Percentiles rank a stretch among this genome's conserved stretches.
These are phyloP conservation scores for Lecanicillium sp. DNA, from an alignment of 2,329 filamentous ascomycete species.

Conservation along the genomic window DNA sequence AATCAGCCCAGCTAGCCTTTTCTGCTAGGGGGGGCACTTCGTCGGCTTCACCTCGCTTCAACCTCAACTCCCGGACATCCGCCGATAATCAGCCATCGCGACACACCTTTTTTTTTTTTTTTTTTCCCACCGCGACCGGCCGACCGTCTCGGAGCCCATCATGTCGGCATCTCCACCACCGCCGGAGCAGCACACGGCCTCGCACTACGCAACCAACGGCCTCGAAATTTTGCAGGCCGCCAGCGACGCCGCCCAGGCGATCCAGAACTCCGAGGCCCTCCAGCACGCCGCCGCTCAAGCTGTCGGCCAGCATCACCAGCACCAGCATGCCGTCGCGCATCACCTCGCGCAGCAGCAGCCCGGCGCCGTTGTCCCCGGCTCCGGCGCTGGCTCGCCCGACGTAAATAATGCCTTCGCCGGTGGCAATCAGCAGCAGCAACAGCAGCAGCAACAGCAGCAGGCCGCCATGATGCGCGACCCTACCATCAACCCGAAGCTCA, in stretches of 20 bases:
- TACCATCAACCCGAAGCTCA: conserved; percentile 44
- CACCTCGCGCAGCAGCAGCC: not conserved
- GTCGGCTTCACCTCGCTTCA: conserved; percentile 36
- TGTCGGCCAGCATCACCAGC: conserved; percentile 24
- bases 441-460: too few relatives aligned
- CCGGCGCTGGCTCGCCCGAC: too few relatives aligned
- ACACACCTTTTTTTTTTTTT: conserved; percentile 17
- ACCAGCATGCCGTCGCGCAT: conserved; percentile 15
- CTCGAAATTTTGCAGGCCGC: conserved; percentile 41
- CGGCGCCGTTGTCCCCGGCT: conserved; percentile 18
- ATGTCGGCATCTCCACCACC: conserved; percentile 24
- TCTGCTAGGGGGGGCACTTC: conserved; percentile 16
- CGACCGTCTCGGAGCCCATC: not conserved
- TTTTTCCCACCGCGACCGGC: too few relatives aligned
- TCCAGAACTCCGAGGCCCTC: conserved; percentile 32
- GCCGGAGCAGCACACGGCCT: conserved; percentile 25
- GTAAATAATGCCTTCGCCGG: too few relatives aligned
- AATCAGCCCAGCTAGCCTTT: not conserved
- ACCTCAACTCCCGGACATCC: conserved; percentile 34
- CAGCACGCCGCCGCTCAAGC: conserved; percentile 34
- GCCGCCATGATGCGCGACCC: conserved; percentile 29
- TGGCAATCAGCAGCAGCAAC: too few relatives aligned
- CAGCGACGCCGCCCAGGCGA: conserved; percentile 37
- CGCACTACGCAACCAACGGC: conserved; percentile 41
- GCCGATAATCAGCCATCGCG: conserved; percentile 39